Conservation (phyloP, 2,329 filamentous ascomycete genomes). For the Verticillium longisporum region DNA sequence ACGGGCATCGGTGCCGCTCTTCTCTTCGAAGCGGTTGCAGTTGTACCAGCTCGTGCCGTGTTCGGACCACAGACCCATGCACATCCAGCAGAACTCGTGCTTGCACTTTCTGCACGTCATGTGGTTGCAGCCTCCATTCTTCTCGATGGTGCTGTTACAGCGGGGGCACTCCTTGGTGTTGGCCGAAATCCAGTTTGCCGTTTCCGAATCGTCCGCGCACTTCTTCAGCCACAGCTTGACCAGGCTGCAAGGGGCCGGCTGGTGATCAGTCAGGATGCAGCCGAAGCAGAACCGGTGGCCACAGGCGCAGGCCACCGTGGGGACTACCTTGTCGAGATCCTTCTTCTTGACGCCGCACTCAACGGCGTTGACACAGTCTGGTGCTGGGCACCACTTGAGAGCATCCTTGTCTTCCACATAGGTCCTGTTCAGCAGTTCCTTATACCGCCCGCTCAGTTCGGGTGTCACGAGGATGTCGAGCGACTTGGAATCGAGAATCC, state of each 20-base stretch:
- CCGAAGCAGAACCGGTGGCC: conserved; percentile 92
- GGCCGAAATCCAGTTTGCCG: conserved; percentile 98
- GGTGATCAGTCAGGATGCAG: conserved; percentile 82
- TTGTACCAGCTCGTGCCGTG: conserved; percentile 99
- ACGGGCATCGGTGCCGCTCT: conserved; percentile 82
- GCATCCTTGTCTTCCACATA: conserved; percentile 96
- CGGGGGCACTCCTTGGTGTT: conserved; percentile 98
- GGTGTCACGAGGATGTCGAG: conserved; percentile 66
- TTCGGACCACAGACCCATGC: conserved; percentile 98
- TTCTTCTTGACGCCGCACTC: conserved; percentile 85
- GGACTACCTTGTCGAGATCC: conserved; percentile 77
- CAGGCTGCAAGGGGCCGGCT: conserved; percentile 82
- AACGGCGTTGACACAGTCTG: conserved; percentile 91
- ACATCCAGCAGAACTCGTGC: conserved; percentile 99
- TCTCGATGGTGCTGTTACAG: conserved; percentile 95
- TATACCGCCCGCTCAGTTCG: conserved; percentile 60
- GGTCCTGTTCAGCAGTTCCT: conserved; percentile 79
- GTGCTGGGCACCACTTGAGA: conserved; percentile 95
- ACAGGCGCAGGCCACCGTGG: conserved; percentile 81
- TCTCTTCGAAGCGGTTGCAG: conserved; percentile 95
- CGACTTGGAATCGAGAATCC: conserved; percentile 86
- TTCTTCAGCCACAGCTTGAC: conserved; percentile 98
- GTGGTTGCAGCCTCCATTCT: conserved; percentile 96
- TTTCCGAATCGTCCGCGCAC: conserved; percentile 96
- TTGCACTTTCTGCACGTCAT: conserved; percentile 97